phyloP scores from a whole-genome alignment of 768 basidiomycete species.

The Nidularia sp. region DNA sequence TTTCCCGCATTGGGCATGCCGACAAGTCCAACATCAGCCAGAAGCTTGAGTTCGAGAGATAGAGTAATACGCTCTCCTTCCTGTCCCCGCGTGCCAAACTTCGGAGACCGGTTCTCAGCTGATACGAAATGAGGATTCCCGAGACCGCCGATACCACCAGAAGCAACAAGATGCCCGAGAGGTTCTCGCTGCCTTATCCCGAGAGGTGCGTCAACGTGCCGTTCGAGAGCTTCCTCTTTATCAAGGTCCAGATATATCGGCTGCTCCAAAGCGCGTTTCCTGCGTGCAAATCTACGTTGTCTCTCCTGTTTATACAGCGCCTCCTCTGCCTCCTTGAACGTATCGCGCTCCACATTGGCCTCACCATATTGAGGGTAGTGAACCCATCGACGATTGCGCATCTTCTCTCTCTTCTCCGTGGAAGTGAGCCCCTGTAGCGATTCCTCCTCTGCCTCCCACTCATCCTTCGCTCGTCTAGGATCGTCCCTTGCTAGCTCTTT shows the following conservation, averaged over 20 bases:
- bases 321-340: slow-evolving; percentile 70
- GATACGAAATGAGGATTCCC: slow-evolving; percentile 88
- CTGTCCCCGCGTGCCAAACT: slow-evolving; percentile 78
- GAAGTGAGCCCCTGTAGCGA: slow-evolving; percentile 41
- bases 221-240: slow-evolving; percentile 37
- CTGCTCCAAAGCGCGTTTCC: slow-evolving; percentile 31
- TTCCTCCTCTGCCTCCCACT: slow-evolving; percentile 73
- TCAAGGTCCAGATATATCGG: slow-evolving; percentile 64
- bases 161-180: slow-evolving; percentile 62
- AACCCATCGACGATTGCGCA: slow-evolving; percentile 69
- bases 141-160: slow-evolving; percentile 77
- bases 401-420: slow-evolving; percentile 48
- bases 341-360: slow-evolving; percentile 56
- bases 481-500: slow-evolving; percentile 69
- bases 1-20: slow-evolving; percentile 95
- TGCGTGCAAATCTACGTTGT: slow-evolving; percentile 44
- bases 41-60: slow-evolving; percentile 87
- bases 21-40: slow-evolving; percentile 94
- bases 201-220: slow-evolving; percentile 55
- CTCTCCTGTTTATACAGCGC: slow-evolving; percentile 58
- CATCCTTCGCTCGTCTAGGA: slow-evolving; percentile 57
- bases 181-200: slow-evolving; percentile 50
- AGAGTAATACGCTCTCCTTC: slow-evolving; percentile 77
- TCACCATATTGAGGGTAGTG: slow-evolving; percentile 73
- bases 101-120: slow-evolving; percentile 70